These are phyloP conservation scores for Aspergillus cejpii DNA, from an alignment of 2,329 filamentous ascomycete species.

Conservation along the genomic window DNA sequence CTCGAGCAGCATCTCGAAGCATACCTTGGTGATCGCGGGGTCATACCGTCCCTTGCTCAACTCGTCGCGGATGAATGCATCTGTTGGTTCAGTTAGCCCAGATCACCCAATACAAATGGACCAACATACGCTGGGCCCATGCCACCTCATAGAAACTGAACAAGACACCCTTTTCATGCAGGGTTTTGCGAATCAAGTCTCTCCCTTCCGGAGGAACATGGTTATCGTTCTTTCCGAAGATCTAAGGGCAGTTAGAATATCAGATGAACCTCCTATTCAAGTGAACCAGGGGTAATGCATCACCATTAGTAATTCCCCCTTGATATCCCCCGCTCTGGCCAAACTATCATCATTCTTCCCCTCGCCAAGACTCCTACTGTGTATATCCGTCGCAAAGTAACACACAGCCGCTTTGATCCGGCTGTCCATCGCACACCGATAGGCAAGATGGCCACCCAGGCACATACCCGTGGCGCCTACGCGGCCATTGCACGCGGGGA, in stretches of 20 bases:
- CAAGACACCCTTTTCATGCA: conserved; percentile 66
- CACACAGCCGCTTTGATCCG: conserved; percentile 71
- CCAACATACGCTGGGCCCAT: conserved; percentile 70
- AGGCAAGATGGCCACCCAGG: conserved; percentile 81
- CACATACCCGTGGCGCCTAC: conserved; percentile 86
- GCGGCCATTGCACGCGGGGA: conserved; percentile 72
- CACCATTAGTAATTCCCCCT: conserved; percentile 70
- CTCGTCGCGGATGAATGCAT: conserved; percentile 91
- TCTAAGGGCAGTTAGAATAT: conserved; percentile 47
- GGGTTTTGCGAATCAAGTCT: conserved; percentile 73
- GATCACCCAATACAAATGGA: neutral
- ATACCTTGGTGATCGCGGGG: conserved; percentile 75
- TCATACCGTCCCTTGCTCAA: conserved; percentile 91
- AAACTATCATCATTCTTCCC: conserved; percentile 59
- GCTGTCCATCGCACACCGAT: conserved; percentile 64
- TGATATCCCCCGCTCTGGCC: conserved; percentile 57
- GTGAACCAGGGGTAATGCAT: conserved; percentile 14
- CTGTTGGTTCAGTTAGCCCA: conserved; percentile 28
- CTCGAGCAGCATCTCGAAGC: conserved; percentile 85
- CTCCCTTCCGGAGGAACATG: conserved; percentile 79
- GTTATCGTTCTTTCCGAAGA: conserved; percentile 85
- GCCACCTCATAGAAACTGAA: conserved; percentile 84
- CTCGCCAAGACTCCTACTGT: conserved; percentile 67
- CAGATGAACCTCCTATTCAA: too few relatives aligned
- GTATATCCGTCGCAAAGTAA: conserved; percentile 91